Conservation (phyloP, 73 alveolate species). For the Paramecium octaurelia region DNA sequence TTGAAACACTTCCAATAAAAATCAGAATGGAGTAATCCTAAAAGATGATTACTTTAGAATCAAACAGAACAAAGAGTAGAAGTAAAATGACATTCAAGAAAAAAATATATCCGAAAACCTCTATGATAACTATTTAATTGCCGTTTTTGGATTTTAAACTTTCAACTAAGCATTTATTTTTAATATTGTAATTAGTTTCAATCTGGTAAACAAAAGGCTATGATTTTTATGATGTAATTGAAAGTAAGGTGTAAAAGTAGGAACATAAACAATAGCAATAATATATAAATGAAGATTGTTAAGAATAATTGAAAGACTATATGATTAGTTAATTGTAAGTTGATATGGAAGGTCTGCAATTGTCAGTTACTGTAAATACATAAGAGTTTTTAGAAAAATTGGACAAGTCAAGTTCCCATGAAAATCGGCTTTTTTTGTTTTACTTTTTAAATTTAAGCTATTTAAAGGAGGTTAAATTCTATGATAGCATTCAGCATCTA, state of each 20-base stretch:
- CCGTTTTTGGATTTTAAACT: conserved; percentile 31
- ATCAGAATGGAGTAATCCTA: conserved; percentile 30
- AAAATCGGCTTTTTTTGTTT: background rate
- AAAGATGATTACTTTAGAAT: background rate
- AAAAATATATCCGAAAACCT: conserved; percentile 26
- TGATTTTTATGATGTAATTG: conserved; percentile 47
- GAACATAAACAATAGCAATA: background rate
- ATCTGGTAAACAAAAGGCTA: conserved; percentile 36
- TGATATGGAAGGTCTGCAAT: background rate
- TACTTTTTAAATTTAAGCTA: background rate
- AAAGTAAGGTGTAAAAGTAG: background rate
- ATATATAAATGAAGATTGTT: background rate
- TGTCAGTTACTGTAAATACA: background rate
- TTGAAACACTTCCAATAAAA: conserved; percentile 42
- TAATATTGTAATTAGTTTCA: background rate
- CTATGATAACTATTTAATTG: background rate
- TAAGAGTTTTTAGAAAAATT: conserved; percentile 1
- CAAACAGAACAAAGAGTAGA: background rate
- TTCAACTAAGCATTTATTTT: conserved; percentile 11
- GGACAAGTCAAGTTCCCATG: background rate
- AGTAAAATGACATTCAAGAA: background rate
- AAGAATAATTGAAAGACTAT: background rate
- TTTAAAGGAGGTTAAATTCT: background rate
- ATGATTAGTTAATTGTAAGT: background rate
- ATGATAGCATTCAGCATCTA: background rate